Evolutionary conservation across 768 basidiomycete genomes (phyloP), one percentile per base, ranked within the genome.

Genomic region (Candolleomyces aberdarensis): DNA sequence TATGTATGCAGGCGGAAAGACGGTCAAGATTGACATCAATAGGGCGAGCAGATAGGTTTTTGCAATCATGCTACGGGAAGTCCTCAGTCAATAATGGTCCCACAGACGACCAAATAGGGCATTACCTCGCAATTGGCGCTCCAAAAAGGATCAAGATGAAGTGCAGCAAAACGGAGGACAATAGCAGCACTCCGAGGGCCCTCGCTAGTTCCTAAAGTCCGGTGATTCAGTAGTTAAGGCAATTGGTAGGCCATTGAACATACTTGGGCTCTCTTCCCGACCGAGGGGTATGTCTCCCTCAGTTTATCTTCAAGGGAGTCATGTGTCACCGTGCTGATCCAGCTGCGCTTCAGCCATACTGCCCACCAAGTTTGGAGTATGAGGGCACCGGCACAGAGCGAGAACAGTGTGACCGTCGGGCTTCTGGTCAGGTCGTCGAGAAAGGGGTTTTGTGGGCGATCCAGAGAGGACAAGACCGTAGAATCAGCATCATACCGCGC

Each of bases 341-440:
- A 80, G 88, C 87, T 90, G 22, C 74, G 67, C 60, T 85, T 76
- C 64, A 92, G 68, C 78, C 84, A 87, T 3, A 82, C 82, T 1
- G 82, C 86, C 89, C 91, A 94, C 86, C 88, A 91, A 10, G 75
- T 74, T 66, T 89, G 81, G 40, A 90, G 68, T 3, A 89, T 60
- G 4, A 71, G 65, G 1, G 81, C 78, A 0, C 91, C 92, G 0
- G 73, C 62, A 54, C 80, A 81, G 43, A 86, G 72, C 75, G 85
- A 91, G 5, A 75, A 60, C 57, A 90, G 71, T 0, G 91, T 91
- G 41, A 72, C 69, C 5, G 78, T 70, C 7, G 91, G 88, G 62
- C 80, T 81, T 2, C 75, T 67, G 0, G 92, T 93, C 62, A 94
- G 70, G 1, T 83, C 77, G 44, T 82, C 84, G 20, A 94, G 73